These are phyloP conservation scores for Periconia digitata DNA, from an alignment of 2,329 filamentous ascomycete genomes.

Conservation along the genomic window DNA sequence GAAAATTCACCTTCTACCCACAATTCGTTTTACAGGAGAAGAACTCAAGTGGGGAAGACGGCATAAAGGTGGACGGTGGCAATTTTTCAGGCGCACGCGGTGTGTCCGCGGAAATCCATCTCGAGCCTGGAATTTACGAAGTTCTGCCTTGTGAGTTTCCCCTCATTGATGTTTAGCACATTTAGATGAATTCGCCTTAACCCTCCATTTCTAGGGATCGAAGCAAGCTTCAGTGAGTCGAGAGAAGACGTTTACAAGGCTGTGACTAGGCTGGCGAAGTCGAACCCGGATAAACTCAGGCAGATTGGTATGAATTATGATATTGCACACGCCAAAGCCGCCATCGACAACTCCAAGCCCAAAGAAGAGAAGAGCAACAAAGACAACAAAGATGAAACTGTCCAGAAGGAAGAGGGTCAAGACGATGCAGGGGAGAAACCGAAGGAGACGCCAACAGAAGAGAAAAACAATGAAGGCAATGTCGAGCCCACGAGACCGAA, in stretches of 20 bases:
- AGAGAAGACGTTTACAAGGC: conserved; percentile 63
- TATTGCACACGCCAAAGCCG: conserved; percentile 64
- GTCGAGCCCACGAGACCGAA: too few species aligned
- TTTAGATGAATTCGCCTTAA: neutral
- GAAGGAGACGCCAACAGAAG: neutral
- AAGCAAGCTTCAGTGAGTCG: conserved; percentile 57
- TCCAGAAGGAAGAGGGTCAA: neutral
- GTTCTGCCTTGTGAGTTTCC: conserved; percentile 61
- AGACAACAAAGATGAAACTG: neutral
- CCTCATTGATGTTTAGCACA: neutral
- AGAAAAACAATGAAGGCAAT: neutral
- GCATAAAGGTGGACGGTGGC: conserved; percentile 54
- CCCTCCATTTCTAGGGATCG: conserved; percentile 50
- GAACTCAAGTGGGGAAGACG: conserved; percentile 50
- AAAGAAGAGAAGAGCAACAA: neutral
- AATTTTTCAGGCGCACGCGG: conserved; percentile 64
- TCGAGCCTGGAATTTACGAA: conserved; percentile 72
- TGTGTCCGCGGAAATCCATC: conserved; percentile 73
- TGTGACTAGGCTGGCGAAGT: conserved; percentile 47
- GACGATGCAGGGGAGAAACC: neutral
- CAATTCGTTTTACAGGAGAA: conserved; percentile 61
- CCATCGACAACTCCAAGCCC: too few species aligned
- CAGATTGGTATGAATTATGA: conserved; percentile 69
- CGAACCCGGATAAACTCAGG: conserved; percentile 57
- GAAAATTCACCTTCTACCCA: conserved; percentile 58